Conservation (phyloP, 805 yeast species). For the Suhomyces emberorum region DNA sequence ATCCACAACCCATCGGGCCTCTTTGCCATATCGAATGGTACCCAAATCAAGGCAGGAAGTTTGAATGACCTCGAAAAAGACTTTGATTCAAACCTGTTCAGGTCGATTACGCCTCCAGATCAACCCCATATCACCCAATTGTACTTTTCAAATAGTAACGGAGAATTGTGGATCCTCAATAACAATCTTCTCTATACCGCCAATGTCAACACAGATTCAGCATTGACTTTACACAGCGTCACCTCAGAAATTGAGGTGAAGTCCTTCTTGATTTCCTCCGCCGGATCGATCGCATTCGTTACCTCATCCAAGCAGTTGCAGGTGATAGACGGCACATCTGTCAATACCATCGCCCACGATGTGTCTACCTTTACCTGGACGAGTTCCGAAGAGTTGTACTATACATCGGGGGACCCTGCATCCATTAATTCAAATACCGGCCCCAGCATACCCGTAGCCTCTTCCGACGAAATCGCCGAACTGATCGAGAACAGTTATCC, state of each 20-base stretch:
- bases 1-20: constrained; percentile 28
- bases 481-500: background rate
- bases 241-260: background rate
- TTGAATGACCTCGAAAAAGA: constrained; percentile 29
- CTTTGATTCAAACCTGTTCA: constrained; percentile 16
- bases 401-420: background rate
- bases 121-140: constrained; percentile 20
- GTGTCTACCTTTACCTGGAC: background rate
- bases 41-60: constrained; percentile 31
- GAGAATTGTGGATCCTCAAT: constrained; percentile 24
- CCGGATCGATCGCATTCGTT: background rate
- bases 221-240: background rate
- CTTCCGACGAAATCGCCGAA: background rate
- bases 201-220: background rate
- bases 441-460: background rate
- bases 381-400: background rate
- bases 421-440: background rate
- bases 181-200: constrained; percentile 16
- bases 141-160: constrained; percentile 30
- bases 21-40: constrained; percentile 39
- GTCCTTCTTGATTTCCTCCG: background rate
- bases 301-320: background rate
- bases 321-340: background rate
- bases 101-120: constrained; percentile 13
- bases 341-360: background rate